Percentiles rank a stretch among this genome's conserved stretches.
Evolutionary conservation across 495 filamentous ascomycete genomes (phyloP).

Genomic region (Lophiotrema nucula): DNA sequence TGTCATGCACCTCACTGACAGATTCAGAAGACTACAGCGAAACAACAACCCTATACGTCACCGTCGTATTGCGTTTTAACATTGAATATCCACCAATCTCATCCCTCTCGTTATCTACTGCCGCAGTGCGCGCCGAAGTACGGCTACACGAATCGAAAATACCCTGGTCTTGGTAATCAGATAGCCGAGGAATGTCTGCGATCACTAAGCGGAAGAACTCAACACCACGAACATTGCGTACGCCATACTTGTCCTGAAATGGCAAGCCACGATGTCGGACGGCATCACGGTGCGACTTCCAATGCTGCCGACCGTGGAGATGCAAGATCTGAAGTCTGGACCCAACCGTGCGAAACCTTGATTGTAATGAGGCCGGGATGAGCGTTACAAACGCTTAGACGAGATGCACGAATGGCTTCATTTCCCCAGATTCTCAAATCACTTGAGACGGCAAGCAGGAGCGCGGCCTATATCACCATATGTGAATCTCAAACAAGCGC

Average conservation of each 20-base stretch:
- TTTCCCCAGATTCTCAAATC: not conserved
- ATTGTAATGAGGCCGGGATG: not conserved
- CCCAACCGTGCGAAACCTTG: not conserved
- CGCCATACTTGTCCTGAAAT: not conserved
- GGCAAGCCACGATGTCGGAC: not conserved
- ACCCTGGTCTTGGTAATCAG: not conserved
- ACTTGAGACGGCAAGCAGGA: too few species aligned
- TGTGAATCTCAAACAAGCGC: too few species aligned
- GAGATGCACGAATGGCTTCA: not conserved
- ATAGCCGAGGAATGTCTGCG: not conserved
- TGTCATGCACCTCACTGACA: not conserved
- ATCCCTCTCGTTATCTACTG: not conserved
- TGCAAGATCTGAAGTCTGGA: not conserved
- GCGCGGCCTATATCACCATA: too few species aligned
- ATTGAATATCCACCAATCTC: slow-evolving; percentile 2
- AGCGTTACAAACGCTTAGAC: not conserved
- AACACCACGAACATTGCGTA: not conserved
- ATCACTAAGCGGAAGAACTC: slow-evolving; percentile 1
- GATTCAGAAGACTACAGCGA: not conserved
- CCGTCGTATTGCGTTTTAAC: not conserved
- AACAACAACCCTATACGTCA: not conserved
- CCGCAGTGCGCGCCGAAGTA: not conserved
- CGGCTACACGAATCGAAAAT: not conserved
- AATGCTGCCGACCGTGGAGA: not conserved
- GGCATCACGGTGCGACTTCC: not conserved